phyloP scores from a whole-genome alignment of 129 eudicot genomes.

The Pulicaria dysenterica region DNA sequence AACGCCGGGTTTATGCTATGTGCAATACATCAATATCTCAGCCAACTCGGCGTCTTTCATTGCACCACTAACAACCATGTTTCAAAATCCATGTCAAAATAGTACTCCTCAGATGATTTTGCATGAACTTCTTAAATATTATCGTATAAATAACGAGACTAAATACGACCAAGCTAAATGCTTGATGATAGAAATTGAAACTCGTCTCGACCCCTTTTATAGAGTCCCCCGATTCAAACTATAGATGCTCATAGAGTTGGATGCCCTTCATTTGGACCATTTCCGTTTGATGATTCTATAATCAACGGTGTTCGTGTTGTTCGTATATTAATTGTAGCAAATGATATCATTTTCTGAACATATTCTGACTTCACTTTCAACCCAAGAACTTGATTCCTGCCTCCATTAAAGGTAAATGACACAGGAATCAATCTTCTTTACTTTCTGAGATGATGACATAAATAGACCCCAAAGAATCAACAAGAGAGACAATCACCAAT shows the following conservation, averaged over 20 bases:
- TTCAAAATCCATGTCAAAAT: slow-evolving; percentile 17
- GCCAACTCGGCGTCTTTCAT: slow-evolving; percentile 45
- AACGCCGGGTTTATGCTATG: slow-evolving; percentile 38
- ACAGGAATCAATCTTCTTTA: slow-evolving; percentile 18
- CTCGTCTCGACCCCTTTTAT: slow-evolving; percentile 25
- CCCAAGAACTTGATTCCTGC: slow-evolving; percentile 39
- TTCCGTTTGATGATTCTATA: not conserved
- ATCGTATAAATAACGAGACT: not conserved
- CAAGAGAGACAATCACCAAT: slow-evolving; percentile 28
- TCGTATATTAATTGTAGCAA: slow-evolving; percentile 6
- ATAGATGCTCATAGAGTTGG: slow-evolving; percentile 22
- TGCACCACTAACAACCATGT: slow-evolving; percentile 49
- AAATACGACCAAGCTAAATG: slow-evolving; percentile 1
- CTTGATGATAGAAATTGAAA: slow-evolving; percentile 17
- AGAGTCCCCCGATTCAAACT: slow-evolving; percentile 5
- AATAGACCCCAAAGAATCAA: slow-evolving; percentile 23
- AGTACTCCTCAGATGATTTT: not conserved
- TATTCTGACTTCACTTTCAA: not conserved
- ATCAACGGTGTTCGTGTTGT: slow-evolving; percentile 13
- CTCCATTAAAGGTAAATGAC: slow-evolving; percentile 28
- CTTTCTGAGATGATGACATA: slow-evolving; percentile 15
- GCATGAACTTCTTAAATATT: not conserved
- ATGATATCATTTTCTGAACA: slow-evolving; percentile 7
- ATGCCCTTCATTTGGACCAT: slow-evolving; percentile 26
- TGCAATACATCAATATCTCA: not conserved